Base-by-base conservation (phyloP, 352 stramenopile species). In the Phytophthora sojae region DNA sequence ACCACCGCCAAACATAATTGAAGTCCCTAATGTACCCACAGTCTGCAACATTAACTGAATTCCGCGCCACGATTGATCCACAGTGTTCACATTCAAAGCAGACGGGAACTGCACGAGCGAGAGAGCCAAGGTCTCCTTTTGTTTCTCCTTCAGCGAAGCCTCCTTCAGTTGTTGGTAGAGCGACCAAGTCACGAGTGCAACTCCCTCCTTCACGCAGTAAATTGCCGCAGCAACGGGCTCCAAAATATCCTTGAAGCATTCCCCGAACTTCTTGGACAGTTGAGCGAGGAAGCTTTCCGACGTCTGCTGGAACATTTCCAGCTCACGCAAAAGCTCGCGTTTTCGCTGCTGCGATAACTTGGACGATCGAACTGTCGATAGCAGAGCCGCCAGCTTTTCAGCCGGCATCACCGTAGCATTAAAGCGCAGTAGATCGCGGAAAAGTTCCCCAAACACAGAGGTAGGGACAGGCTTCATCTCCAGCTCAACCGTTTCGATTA, bases 231-330 rank as follows among this genome's bases (percentile, higher is more conserved):
- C 75, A 19, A 98, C 69, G 15, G 93, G 92, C 55, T 96, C 86
- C 12, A 97, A 61, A 14, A 98, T 83, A 73, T 98, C 93, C 32
- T 83, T 80, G 64, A 96, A 98, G 30, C 77, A 88, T 17, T 81
- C 77, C 0, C 67, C 74, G 76, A 89, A 97, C 62, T 94, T 94
- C 42, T 82, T 81, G 7, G 75, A 67, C 35, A 96, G 26, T 57
- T 93, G 89, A 32, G 74, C 56, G 19, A 91, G 26, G 49, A 96
- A 96, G 57, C 82, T 96, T 17, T 96, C 86, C 7, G 88, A 95
- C 6, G 89, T 96, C 51, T 96, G 88, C 64, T 97, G 89, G 49
- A 97, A 94, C 82, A 95, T 92, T n/a, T 94, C 85, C 11, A 96
- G 56, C 45, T 96, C 91, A 23, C 90, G 87, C 23, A 93, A 66